These are phyloP conservation scores for Cryptococcus sp. DNA, from an alignment of 1,284 basidiomycete species.

Conservation along the genomic window DNA sequence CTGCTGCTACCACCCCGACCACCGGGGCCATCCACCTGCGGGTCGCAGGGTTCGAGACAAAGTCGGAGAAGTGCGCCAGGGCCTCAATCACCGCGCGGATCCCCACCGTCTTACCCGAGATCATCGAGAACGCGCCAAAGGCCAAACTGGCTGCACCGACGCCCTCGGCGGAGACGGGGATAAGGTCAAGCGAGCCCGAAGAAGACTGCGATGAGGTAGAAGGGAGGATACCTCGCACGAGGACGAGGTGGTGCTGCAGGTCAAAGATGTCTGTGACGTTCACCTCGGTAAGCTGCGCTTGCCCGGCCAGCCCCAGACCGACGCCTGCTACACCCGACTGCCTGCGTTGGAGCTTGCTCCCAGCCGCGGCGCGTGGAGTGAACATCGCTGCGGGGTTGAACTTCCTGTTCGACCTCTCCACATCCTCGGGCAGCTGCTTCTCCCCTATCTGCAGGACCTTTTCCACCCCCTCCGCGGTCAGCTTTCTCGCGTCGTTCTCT, in stretches of 20 bases:
- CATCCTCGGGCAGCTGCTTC: constrained; percentile 72
- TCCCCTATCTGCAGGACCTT: constrained; percentile 70
- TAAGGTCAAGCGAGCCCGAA: constrained; percentile 24
- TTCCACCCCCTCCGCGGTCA: constrained; percentile 68
- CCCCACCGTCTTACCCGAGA: constrained; percentile 75
- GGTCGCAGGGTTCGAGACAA: constrained; percentile 76
- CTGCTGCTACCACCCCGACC: constrained; percentile 65
- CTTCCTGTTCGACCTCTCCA: constrained; percentile 73
- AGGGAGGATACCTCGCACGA: constrained; percentile 52
- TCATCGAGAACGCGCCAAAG: constrained; percentile 82
- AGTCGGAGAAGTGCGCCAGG: constrained; percentile 66
- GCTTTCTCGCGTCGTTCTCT: constrained; percentile 75
- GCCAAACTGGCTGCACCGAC: constrained; percentile 73
- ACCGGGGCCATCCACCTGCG: constrained; percentile 86
- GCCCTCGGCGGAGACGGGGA: constrained; percentile 50
- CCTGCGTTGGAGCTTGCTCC: constrained; percentile 51
- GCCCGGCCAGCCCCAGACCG: constrained; percentile 44
- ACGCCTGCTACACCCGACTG: constrained; percentile 45
- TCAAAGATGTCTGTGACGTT: constrained; percentile 78
- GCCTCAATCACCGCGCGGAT: constrained; percentile 73
- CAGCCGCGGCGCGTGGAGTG: constrained; percentile 56
- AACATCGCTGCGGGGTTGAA: constrained; percentile 99
- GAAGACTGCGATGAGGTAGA: constrained; percentile 44
- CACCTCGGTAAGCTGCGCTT: constrained; percentile 45
- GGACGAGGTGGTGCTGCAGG: constrained; percentile 69